Percentiles rank a stretch among this genome's conserved stretches.
These are phyloP conservation scores for Simplicillium aogashimaense DNA, from an alignment of 2,329 filamentous ascomycete species.

Conservation along the genomic window DNA sequence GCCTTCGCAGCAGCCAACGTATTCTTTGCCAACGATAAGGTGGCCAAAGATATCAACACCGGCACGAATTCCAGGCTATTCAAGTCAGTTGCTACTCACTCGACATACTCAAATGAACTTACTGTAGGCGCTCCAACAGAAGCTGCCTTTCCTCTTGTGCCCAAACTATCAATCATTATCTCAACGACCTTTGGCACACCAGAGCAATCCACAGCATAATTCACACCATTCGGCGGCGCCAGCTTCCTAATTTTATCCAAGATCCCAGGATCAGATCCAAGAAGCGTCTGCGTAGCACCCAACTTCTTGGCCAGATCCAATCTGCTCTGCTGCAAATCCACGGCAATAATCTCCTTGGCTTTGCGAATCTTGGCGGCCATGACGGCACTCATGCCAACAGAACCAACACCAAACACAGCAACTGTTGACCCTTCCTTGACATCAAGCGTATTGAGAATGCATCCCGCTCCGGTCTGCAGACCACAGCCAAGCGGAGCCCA, in stretches of 20 bases:
- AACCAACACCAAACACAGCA: constrained; percentile 21
- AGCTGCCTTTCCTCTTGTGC: constrained; percentile 13
- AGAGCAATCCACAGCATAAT: constrained; percentile 21
- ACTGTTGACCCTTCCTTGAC: constrained; percentile 15
- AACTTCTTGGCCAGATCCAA: constrained; percentile 15
- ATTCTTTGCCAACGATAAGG: constrained; percentile 15
- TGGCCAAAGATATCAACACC: constrained; percentile 15
- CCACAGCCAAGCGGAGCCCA: constrained; percentile 24
- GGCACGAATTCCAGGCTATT: constrained; percentile 6
- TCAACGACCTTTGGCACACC: constrained; percentile 26
- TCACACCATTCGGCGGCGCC: constrained; percentile 14
- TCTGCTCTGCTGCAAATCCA: constrained; percentile 13
- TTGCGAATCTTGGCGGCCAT: constrained; percentile 15
- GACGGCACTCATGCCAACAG: constrained; percentile 18
- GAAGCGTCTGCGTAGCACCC: constrained; percentile 17
- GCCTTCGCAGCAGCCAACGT: constrained; percentile 17
- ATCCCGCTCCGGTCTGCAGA: constrained; percentile 23
- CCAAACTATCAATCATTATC: constrained; percentile 35
- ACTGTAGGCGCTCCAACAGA: constrained; percentile 16
- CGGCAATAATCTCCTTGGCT: constrained; percentile 15
- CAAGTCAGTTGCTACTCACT: no score
- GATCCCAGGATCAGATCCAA: constrained; percentile 11
- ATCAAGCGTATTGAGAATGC: constrained; percentile 18
- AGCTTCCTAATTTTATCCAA: constrained; percentile 14
- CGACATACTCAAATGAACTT: not conserved